Percentiles rank a stretch among this genome's conserved stretches.
Conservation (phyloP, 2,329 filamentous ascomycete genomes). For the Pseudogymnoascus sp. region DNA sequence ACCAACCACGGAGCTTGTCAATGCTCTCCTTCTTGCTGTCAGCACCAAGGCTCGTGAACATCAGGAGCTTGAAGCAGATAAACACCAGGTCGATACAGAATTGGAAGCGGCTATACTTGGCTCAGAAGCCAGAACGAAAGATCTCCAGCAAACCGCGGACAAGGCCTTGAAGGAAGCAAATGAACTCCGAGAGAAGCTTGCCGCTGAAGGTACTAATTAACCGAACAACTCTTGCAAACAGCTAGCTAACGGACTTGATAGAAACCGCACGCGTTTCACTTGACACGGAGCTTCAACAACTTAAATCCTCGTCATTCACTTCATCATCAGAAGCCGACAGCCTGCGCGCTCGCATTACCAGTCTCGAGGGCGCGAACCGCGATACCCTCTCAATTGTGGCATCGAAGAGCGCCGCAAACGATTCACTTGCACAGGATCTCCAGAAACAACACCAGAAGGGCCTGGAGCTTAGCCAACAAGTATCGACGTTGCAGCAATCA, state of each 20-base stretch:
- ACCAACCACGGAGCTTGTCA: constrained; percentile 74
- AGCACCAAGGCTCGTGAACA: constrained; percentile 74
- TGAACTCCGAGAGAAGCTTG: constrained; percentile 72
- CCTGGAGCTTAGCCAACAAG: constrained; percentile 73
- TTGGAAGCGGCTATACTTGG: constrained; percentile 83
- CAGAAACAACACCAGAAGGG: constrained; percentile 85
- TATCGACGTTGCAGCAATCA: constrained; percentile 74
- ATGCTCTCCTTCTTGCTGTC: constrained; percentile 66
- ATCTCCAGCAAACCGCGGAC: constrained; percentile 73
- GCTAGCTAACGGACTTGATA: constrained; percentile 34
- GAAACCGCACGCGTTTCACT: constrained; percentile 70
- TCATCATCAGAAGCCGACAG: constrained; percentile 70
- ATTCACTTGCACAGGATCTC: constrained; percentile 78
- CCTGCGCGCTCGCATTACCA: constrained; percentile 74
- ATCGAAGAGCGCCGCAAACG: constrained; percentile 79
- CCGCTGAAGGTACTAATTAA: constrained; percentile 61
- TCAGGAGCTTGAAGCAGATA: constrained; percentile 77
- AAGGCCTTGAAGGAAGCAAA: constrained; percentile 80
- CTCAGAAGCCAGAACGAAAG: constrained; percentile 75
- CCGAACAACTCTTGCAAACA: constrained; percentile 11
- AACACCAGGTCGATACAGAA: constrained; percentile 84
- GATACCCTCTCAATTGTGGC: constrained; percentile 86
- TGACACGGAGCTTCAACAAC: constrained; percentile 72
- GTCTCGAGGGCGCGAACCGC: constrained; percentile 85
- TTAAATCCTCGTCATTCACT: constrained; percentile 69